Percentiles rank a stretch among this genome's conserved stretches.
These are phyloP conservation scores for Alectoria sarmentosa DNA, from an alignment of 495 filamentous ascomycete genomes.

Conservation along the genomic window DNA sequence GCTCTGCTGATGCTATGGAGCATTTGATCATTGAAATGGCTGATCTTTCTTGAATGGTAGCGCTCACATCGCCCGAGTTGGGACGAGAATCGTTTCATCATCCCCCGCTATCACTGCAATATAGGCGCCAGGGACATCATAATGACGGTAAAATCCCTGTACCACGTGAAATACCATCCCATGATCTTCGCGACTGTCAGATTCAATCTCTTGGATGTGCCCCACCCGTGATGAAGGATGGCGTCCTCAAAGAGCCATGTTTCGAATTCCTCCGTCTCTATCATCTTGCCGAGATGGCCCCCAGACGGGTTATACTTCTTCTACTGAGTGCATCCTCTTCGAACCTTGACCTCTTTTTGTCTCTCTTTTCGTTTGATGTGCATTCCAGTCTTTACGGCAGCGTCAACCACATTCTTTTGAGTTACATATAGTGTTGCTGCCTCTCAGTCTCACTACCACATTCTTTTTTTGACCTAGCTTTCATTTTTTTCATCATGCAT, in stretches of 20 bases:
- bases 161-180: background rate
- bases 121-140: background rate
- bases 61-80: background rate
- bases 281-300: background rate
- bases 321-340: background rate
- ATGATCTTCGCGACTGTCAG: background rate
- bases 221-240: slow-evolving; percentile 7
- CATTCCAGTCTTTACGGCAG: background rate
- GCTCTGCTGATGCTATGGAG: background rate
- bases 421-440: background rate
- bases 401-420: background rate
- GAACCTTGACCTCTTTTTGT: background rate
- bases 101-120: background rate
- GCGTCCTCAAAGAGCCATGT: background rate
- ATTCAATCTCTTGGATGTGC: background rate
- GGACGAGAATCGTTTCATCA: background rate
- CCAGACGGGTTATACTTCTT: background rate
- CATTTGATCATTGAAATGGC: background rate
- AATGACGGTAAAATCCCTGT: background rate
- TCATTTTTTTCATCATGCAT: slow-evolving; percentile 9
- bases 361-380: background rate
- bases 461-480: slow-evolving; percentile 1
- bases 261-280: background rate
- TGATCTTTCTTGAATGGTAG: background rate
- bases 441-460: slow-evolving; percentile 9